phyloP scores from a whole-genome alignment of 352 stramenopile genomes.

The Pythium rishiriense region DNA sequence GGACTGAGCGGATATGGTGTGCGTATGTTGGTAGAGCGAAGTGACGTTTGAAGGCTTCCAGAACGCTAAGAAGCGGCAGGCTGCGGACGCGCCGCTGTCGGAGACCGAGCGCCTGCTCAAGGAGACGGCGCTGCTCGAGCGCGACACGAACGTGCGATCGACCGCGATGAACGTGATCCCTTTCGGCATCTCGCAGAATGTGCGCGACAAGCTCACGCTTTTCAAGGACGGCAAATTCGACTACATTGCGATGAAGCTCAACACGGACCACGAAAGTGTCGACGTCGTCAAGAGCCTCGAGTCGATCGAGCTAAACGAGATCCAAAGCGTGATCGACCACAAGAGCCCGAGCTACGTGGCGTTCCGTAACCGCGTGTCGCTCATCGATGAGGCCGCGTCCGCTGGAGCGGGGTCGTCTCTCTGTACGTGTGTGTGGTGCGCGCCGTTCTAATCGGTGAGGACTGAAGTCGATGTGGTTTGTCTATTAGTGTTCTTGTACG shows the following conservation, averaged over 20 bases:
- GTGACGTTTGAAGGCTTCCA: slow-evolving; percentile 79
- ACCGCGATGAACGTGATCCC: slow-evolving; percentile 89
- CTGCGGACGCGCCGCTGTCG: slow-evolving; percentile 77
- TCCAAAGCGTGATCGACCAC: slow-evolving; percentile 55
- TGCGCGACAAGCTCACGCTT: slow-evolving; percentile 75
- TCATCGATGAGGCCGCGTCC: slow-evolving; percentile 32
- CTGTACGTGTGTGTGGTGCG: no score
- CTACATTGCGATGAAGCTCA: slow-evolving; percentile 90
- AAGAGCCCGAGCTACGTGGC: slow-evolving; percentile 77
- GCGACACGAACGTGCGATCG: slow-evolving; percentile 84
- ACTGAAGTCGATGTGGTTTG: not conserved
- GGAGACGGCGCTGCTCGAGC: slow-evolving; percentile 75
- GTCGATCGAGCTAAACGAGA: slow-evolving; percentile 65
- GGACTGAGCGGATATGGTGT: not conserved
- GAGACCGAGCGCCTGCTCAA: slow-evolving; percentile 84
- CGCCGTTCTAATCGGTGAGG: no score
- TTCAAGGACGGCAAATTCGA: slow-evolving; percentile 83
- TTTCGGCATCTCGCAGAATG: slow-evolving; percentile 82
- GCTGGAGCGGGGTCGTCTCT: slow-evolving; percentile 26
- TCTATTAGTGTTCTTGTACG: slow-evolving; percentile 84
- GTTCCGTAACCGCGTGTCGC: slow-evolving; percentile 60
- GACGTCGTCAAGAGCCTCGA: slow-evolving; percentile 81
- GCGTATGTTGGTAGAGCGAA: slow-evolving; percentile 42
- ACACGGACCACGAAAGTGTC: slow-evolving; percentile 71
- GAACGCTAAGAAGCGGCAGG: slow-evolving; percentile 67